Conservation (phyloP, 352 stramenopile genomes). For the Plasmopara viticola region DNA sequence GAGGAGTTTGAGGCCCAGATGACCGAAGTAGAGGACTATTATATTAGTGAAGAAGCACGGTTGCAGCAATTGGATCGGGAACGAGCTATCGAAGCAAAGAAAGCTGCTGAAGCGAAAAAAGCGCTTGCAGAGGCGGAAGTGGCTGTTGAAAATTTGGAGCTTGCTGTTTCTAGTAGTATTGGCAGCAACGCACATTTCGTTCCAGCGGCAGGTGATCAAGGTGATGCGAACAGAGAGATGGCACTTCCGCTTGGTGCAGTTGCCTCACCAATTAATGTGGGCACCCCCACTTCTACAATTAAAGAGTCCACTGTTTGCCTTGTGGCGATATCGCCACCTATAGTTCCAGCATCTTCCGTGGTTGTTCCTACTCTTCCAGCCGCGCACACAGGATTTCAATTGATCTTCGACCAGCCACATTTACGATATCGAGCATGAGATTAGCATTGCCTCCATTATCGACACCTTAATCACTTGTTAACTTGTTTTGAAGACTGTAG, state of each 20-base stretch:
- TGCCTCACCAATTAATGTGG: neutral
- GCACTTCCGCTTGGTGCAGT: neutral
- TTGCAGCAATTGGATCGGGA: conserved; percentile 24
- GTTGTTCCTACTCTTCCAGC: neutral
- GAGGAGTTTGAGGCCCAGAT: conserved; percentile 42
- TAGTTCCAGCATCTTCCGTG: neutral
- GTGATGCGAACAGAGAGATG: neutral
- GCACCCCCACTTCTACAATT: neutral
- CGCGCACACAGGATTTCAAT: neutral
- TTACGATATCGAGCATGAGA: neutral
- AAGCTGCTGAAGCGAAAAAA: conserved; percentile 20
- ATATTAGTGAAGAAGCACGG: conserved; percentile 28
- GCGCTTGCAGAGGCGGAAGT: conserved; percentile 6
- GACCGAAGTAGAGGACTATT: conserved; percentile 28
- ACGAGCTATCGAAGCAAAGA: conserved; percentile 23
- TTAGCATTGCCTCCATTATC: neutral
- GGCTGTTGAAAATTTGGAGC: conserved; percentile 1
- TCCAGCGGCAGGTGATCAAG: conserved; percentile 3
- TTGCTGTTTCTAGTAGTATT: neutral
- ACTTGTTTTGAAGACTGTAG: neutral
- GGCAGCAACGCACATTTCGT: conserved; percentile 2
- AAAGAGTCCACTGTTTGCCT: neutral
- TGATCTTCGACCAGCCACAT: neutral
- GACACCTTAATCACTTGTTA: neutral
- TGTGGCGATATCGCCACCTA: neutral